Percentiles rank a stretch among this genome's conserved stretches.
These are phyloP conservation scores for Chamaecrista fasciculata DNA, from an alignment of 306 rosid genomes.

Conservation along the genomic window DNA sequence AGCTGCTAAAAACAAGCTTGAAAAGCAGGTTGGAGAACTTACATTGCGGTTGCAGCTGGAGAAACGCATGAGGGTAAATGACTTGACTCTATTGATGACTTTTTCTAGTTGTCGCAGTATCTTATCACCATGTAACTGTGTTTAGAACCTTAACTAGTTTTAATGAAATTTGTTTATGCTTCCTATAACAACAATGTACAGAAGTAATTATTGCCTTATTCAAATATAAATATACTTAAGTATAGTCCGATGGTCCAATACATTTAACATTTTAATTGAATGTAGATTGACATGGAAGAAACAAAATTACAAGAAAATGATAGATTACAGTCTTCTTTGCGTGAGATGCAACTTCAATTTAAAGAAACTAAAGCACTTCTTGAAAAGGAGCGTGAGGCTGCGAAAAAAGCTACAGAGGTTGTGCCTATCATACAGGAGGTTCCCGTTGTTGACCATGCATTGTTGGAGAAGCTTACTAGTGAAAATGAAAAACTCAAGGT, in stretches of 20 bases:
- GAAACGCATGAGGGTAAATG: slow-evolving; percentile 88
- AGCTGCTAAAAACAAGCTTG: slow-evolving; percentile 99
- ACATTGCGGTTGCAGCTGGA: slow-evolving; percentile 94
- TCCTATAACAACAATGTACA: background rate
- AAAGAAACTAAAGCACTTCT: slow-evolving; percentile 64
- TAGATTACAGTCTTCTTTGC: slow-evolving; percentile 71
- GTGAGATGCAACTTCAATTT: slow-evolving; percentile 65
- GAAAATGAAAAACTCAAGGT: slow-evolving; percentile 91
- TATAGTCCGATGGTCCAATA: slow-evolving; percentile 21
- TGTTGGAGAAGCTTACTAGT: slow-evolving; percentile 65
- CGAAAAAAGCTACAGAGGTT: slow-evolving; percentile 48
- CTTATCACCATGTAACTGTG: background rate
- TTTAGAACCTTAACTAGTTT: background rate
- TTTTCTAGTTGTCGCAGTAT: background rate
- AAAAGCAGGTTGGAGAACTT: slow-evolving; percentile 96
- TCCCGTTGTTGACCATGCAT: slow-evolving; percentile 75
- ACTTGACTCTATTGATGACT: slow-evolving; percentile 10
- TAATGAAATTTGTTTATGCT: background rate
- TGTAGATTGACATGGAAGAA: slow-evolving; percentile 80
- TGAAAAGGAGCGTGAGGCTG: slow-evolving; percentile 61
- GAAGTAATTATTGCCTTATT: background rate
- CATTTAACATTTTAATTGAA: background rate
- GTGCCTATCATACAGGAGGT: slow-evolving; percentile 66
- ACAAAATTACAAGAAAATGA: slow-evolving; percentile 73
- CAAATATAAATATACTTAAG: background rate